Conservation (phyloP, 805 yeast genomes). For the Candida oleophila region DNA sequence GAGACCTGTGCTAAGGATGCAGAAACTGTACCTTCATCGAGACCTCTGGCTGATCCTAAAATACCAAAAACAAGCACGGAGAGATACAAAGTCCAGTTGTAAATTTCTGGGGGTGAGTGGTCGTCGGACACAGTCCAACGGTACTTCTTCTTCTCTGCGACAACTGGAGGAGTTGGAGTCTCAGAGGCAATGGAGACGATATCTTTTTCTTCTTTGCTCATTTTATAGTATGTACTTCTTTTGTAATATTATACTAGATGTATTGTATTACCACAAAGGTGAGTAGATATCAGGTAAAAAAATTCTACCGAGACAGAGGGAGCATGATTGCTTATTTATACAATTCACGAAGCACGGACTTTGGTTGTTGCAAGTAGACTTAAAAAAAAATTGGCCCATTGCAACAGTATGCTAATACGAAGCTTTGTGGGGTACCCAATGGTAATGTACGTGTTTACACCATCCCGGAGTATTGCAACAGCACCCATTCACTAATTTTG, state of each 20-base stretch:
- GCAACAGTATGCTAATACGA: too few species aligned
- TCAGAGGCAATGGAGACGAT: background rate
- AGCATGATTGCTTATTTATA: too few species aligned
- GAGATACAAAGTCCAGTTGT: slow-evolving; percentile 42
- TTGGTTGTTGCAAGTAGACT: too few species aligned
- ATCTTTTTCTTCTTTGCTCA: background rate
- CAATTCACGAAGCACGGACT: too few species aligned
- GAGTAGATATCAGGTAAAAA: too few species aligned
- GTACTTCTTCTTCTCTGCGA: slow-evolving; percentile 7
- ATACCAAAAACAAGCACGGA: slow-evolving; percentile 50
- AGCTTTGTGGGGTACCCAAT: too few species aligned
- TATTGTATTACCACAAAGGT: too few species aligned
- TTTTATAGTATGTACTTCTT: too few species aligned
- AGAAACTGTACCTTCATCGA: slow-evolving; percentile 52
- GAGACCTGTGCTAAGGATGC: slow-evolving; percentile 44
- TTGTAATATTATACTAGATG: too few species aligned
- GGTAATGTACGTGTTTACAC: too few species aligned
- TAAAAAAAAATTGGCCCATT: too few species aligned
- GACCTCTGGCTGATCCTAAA: slow-evolving; percentile 55
- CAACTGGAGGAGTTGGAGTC: background rate
- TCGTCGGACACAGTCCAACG: slow-evolving; percentile 25
- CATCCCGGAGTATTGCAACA: background rate
- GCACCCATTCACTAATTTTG: background rate
- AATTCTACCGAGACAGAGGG: too few species aligned
- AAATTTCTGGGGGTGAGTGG: slow-evolving; percentile 40